Conservation (phyloP, 495 filamentous ascomycete genomes). For the Podospora anserina region DNA sequence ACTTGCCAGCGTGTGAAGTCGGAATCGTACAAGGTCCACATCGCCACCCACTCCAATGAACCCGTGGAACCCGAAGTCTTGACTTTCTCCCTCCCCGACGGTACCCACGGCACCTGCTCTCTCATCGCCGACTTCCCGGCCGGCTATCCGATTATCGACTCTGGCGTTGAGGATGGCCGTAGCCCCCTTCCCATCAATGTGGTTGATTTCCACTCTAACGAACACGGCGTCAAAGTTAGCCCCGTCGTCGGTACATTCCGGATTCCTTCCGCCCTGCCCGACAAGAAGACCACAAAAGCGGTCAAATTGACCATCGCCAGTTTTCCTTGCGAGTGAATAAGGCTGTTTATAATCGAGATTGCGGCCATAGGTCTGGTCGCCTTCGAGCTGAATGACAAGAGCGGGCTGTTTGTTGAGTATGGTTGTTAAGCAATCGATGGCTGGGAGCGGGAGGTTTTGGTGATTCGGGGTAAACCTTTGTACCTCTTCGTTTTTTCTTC, state of each 20-base stretch:
- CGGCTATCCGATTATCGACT: constrained; percentile 26
- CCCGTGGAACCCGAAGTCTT: constrained; percentile 1
- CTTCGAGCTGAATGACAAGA: constrained; percentile 4
- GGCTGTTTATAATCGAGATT: constrained; percentile 28
- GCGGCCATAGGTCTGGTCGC: constrained; percentile 28
- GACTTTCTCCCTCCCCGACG: constrained; percentile 20
- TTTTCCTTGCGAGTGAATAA: constrained; percentile 33
- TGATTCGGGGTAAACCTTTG: too few species aligned
- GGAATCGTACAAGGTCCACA: background rate
- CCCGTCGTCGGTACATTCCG: constrained; percentile 30
- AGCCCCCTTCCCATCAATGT: constrained; percentile 30
- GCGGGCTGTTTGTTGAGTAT: background rate
- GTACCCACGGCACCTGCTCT: constrained; percentile 33
- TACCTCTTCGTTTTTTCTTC: too few species aligned
- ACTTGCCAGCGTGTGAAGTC: background rate
- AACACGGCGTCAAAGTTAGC: constrained; percentile 28
- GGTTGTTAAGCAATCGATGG: background rate
- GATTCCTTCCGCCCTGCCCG: constrained; percentile 18
- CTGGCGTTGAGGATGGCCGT: constrained; percentile 8
- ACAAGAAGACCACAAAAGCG: background rate
- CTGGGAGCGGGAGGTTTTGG: background rate
- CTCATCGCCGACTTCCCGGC: constrained; percentile 36
- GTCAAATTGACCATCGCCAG: constrained; percentile 25
- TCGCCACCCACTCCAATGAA: constrained; percentile 5
- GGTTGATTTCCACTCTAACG: constrained; percentile 9